Evolutionary conservation across 108 stramenopile genomes (phyloP).

Genomic region (Skeletonema potamos): DNA sequence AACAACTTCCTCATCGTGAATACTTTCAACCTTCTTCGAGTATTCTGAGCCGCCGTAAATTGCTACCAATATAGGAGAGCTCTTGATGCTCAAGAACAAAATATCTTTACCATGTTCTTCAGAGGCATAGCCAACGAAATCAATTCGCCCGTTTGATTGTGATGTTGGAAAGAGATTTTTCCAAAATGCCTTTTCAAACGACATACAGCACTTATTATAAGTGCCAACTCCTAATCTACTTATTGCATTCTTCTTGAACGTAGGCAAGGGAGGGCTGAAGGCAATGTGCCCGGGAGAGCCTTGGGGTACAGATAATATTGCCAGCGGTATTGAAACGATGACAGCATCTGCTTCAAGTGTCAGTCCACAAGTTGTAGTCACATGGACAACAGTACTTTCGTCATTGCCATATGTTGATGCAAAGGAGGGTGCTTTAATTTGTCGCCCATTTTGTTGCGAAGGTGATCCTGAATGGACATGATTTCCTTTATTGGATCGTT

Average conservation of each 20-base stretch:
- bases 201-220: constrained; percentile 87
- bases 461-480: constrained; percentile 7
- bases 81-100: constrained; percentile 56
- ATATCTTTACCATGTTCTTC: constrained; percentile 54
- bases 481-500: constrained; percentile 24
- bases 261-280: constrained; percentile 77
- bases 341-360: constrained; percentile 81
- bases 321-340: constrained; percentile 85
- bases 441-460: background rate
- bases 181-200: constrained; percentile 77
- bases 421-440: background rate
- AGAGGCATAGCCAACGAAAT: constrained; percentile 73
- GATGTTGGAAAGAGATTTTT: constrained; percentile 19
- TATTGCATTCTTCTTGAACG: constrained; percentile 72
- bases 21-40: constrained; percentile 63
- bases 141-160: constrained; percentile 31
- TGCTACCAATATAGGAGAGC: constrained; percentile 68
- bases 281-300: constrained; percentile 52
- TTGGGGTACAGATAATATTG: constrained; percentile 72
- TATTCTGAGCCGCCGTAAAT: constrained; percentile 76
- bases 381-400: constrained; percentile 36
- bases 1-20: constrained; percentile 66
- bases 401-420: constrained; percentile 35
- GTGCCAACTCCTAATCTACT: constrained; percentile 78
- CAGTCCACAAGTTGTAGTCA: constrained; percentile 57